Evolutionary conservation across 73 alveolate species (phyloP).

Genomic region (Tetrahymena elliotti): DNA sequence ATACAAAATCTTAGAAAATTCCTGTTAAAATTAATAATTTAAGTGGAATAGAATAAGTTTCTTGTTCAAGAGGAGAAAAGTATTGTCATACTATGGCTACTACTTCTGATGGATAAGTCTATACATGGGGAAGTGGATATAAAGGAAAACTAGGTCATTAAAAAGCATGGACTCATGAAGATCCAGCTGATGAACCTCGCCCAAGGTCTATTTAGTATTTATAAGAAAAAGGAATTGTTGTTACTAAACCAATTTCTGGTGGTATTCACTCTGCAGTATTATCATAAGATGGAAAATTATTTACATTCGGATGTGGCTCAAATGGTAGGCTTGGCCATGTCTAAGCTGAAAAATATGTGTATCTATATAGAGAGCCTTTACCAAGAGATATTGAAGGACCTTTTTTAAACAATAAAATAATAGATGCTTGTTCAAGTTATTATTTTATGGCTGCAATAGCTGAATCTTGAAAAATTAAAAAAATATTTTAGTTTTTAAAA

Average conservation of each 20-base stretch:
- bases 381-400: conserved; percentile 48
- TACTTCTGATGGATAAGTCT: conserved; percentile 40
- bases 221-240: background rate
- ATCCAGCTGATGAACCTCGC: conserved; percentile 18
- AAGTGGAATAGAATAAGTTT: conserved; percentile 16
- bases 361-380: conserved; percentile 56
- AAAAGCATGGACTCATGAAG: conserved; percentile 47
- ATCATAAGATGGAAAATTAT: conserved; percentile 29
- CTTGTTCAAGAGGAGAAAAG: conserved; percentile 71
- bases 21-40: conserved; percentile 10
- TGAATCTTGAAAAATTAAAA: background rate
- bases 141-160: conserved; percentile 63
- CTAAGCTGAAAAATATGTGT: conserved; percentile 51
- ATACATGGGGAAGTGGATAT: conserved; percentile 68
- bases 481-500: too few species aligned
- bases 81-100: conserved; percentile 60
- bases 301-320: conserved; percentile 75
- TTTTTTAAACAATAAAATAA: background rate
- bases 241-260: conserved; percentile 27
- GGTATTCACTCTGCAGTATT: conserved; percentile 59
- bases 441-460: background rate
- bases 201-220: conserved; percentile 6
- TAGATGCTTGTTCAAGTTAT: background rate
- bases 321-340: conserved; percentile 78
- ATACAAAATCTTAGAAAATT: conserved; percentile 14